Evolutionary conservation across 2,329 filamentous ascomycete species (phyloP), one percentile per base, ranked within the genome.

Genomic region (Sclerotinia borealis): DNA sequence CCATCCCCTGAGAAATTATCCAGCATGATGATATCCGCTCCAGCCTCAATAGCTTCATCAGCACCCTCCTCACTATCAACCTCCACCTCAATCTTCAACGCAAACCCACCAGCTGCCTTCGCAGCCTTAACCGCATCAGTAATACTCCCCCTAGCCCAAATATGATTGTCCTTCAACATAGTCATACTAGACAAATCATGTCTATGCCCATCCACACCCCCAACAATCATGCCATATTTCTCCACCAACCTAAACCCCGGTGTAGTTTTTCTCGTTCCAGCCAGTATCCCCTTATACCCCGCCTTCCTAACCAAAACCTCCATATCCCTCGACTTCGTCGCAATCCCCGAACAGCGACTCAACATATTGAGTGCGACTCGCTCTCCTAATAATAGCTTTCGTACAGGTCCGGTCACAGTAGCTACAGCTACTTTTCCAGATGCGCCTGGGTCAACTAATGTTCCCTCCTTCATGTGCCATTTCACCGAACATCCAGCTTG

Each of bases 131-230:
- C 93, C 7, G 95, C 95, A 27, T 90, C 86, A 1, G 89, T 87
- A 76, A 99, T 98, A 74, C 89, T 91, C 31, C 89, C 89, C 61
- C 90, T 88, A 67, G 91, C 92, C 89, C 93, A 97, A 63, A 99
- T 89, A 77, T 99, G 95, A 77, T 99, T 99, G 78, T 99, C 95
- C 80, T 99, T 99, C 68, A 99, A 83, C 95, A 99, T 99, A 63
- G 93, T 93, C 95, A 99, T 98, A 68, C 88, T 85, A 75, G 87
- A 90, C 63, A 99, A 81, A 75, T 99, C 95, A 78, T 96, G 91
- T 37, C 95, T 83, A 76, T 99, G 95, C 3, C 88, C 85, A 77
- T 99, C 95, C 19, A 92, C 93, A 13, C 95, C 95, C 63, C 93
- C 95, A 19, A 96, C 89, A 27, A 97, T 80, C 89, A 99, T 97